Percentiles rank a stretch among this genome's conserved stretches.
These are phyloP conservation scores for Polytrichum commune DNA, from an alignment of 225 moss, liverwort and hornwort genomes.

Conservation along the genomic window DNA sequence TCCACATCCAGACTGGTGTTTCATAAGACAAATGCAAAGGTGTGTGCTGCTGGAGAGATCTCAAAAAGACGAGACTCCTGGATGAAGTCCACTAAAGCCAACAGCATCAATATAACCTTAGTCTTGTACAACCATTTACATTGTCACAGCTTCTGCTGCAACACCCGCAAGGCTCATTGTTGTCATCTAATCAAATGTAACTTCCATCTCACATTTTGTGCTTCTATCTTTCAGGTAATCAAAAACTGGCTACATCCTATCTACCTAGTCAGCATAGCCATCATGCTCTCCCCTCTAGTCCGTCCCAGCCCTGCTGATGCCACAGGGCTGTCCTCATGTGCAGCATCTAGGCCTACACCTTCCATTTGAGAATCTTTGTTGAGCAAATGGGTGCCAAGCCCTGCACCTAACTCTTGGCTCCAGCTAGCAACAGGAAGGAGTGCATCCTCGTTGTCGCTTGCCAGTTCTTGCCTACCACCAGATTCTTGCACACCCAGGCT, in stretches of 20 bases:
- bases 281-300: conserved; percentile 83
- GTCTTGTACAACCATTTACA: conserved; percentile 94
- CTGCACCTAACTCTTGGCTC: conserved; percentile 98
- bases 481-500: conserved; percentile 29
- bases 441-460: conserved; percentile 84
- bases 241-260: conserved; percentile 49
- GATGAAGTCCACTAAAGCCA: conserved; percentile 35
- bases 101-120: conserved; percentile 52
- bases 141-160: conserved; percentile 68
- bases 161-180: conserved; percentile 66
- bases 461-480: conserved; percentile 53
- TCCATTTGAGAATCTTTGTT: conserved; percentile 55
- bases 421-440: conserved; percentile 98
- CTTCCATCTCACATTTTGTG: conserved; percentile 60
- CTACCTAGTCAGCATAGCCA: conserved; percentile 92
- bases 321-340: conserved; percentile 41
- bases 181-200: conserved; percentile 53
- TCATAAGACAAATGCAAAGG: conserved; percentile 8
- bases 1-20: conserved; percentile 5
- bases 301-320: conserved; percentile 55
- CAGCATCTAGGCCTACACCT: conserved; percentile 33
- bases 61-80: conserved; percentile 15
- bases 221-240: conserved; percentile 58
- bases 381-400: conserved; percentile 86
- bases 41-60: conserved; percentile 10